Base-by-base conservation (phyloP, 257 asterid genomes). In the Jaltomata sinuosa region DNA sequence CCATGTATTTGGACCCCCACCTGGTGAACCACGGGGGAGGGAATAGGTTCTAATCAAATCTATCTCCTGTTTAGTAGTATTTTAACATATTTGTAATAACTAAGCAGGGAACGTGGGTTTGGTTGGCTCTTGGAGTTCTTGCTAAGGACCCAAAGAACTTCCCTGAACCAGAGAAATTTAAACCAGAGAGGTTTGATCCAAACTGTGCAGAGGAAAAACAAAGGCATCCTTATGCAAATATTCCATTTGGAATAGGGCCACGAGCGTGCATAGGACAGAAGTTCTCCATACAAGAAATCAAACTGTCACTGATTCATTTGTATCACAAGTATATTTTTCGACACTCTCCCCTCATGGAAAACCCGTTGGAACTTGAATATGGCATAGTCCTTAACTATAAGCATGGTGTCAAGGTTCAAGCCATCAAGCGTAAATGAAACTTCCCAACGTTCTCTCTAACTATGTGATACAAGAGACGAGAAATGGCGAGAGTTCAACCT, bases 221-320 rank as follows among this genome's bases (percentile, higher is more conserved):
- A 80, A 95, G 99, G 88, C 99, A 95, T 81, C 97, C 97, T 21
- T 95, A 97, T 69, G 98, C 99, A 61, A 80, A 92, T 89, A 97
- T 94, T 76, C 99, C 99, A 8, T 97, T 97, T 25, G 99, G 99
- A 62, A 88, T 97, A 25, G 98, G 99, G 7, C 99, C 99, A 18
- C 92, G 99, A 7, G 94, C 94, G 6, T 97, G 99, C 92, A 91
- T 97, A 11, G 98, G 98, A 19, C 96, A 92, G 88, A 97, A 93
- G 81, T 97, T 97, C 91, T 90, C 99, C 74, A 62, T 94, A 50
- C 99, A 93, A 85, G 99, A 97, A 83, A 38, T 97, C 38, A 95
- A 95, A 80, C 97, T 97, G 19, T 85, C 98, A 0, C 45, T 93
- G 79, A 91, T 97, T 83, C 98, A 97, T 88, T 87, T 97, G 22